phyloP scores from a whole-genome alignment of 106 monocot species.

The Apostasia shenzhenica region DNA sequence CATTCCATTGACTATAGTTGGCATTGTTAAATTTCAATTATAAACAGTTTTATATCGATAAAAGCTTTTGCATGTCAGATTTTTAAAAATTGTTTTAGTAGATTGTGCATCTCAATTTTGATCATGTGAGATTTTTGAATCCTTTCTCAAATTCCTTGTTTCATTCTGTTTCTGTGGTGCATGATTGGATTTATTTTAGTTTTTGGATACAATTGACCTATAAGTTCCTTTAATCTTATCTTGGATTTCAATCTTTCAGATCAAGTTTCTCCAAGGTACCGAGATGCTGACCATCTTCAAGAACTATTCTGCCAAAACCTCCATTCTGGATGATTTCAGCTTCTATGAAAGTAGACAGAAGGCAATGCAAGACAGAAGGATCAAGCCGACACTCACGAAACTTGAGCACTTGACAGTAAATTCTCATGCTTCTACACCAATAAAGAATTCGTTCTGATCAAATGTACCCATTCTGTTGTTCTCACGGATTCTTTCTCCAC shows the following conservation, averaged over 20 bases:
- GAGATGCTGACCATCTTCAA: slow-evolving; percentile 85
- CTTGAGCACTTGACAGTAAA: slow-evolving; percentile 27
- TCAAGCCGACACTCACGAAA: slow-evolving; percentile 17
- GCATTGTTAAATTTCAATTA: too few species aligned
- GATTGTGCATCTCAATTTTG: too few species aligned
- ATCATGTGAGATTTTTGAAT: too few species aligned
- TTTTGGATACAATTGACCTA: background rate
- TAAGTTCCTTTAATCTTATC: background rate
- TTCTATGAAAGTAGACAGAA: slow-evolving; percentile 87
- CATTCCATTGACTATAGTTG: too few species aligned
- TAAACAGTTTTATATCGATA: too few species aligned
- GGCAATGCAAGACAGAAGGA: slow-evolving; percentile 69
- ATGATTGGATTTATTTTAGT: too few species aligned
- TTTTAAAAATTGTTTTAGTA: too few species aligned
- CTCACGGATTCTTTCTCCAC: background rate
- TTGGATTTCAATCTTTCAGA: slow-evolving; percentile 27
- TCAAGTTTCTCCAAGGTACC: slow-evolving; percentile 70
- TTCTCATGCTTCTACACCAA: background rate
- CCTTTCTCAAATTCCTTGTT: too few species aligned
- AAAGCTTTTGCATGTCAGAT: too few species aligned
- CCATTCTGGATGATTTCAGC: slow-evolving; percentile 78
- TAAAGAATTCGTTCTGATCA: background rate
- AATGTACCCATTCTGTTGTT: background rate
- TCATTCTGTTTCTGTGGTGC: too few species aligned
- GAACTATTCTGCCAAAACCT: slow-evolving; percentile 59